Evolutionary conservation across 345 rosid genomes (phyloP).

Genomic region (Carallia brachiata): DNA sequence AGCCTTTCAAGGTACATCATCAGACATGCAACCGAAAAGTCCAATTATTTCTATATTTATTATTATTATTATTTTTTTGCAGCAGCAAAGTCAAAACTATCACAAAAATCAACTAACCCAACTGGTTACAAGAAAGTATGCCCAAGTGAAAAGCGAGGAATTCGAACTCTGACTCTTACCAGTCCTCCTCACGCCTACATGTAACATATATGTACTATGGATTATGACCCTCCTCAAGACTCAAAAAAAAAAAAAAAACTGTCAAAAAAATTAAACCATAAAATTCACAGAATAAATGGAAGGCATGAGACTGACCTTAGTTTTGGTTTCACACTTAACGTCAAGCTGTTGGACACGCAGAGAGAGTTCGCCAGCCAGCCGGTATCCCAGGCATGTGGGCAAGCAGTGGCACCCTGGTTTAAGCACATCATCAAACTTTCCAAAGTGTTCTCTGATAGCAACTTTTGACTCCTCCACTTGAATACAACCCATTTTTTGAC

Average conservation of each 20-base stretch:
- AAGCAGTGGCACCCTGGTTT: constrained; percentile 32
- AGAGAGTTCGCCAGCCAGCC: constrained; percentile 24
- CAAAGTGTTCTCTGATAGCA: constrained; percentile 26
- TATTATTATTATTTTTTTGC: too few relatives aligned
- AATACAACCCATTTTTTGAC: constrained; percentile 24
- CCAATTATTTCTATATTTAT: too few relatives aligned
- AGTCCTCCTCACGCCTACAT: too few relatives aligned
- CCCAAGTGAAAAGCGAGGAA: too few relatives aligned
- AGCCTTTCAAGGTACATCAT: too few relatives aligned
- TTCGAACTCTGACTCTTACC: too few relatives aligned
- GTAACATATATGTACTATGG: too few relatives aligned
- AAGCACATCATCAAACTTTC: constrained; percentile 33
- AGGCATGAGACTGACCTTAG: constrained; percentile 6
- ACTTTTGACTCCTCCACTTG: constrained; percentile 35
- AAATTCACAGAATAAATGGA: background rate
- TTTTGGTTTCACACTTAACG: constrained; percentile 21
- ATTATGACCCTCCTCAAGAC: too few relatives aligned
- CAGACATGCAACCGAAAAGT: too few relatives aligned
- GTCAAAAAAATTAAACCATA: background rate
- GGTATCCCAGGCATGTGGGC: constrained; percentile 33
- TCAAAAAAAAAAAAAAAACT: too few relatives aligned
- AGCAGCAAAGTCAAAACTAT: background rate
- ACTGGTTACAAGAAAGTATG: too few relatives aligned
- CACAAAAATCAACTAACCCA: too few relatives aligned
- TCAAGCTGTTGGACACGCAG: constrained; percentile 31